A percentile compares a stretch with the other conserved stretches of the same genome.
phyloP scores from a whole-genome alignment of 2,329 filamentous ascomycete genomes.

The Macrophomina phaseolina region DNA sequence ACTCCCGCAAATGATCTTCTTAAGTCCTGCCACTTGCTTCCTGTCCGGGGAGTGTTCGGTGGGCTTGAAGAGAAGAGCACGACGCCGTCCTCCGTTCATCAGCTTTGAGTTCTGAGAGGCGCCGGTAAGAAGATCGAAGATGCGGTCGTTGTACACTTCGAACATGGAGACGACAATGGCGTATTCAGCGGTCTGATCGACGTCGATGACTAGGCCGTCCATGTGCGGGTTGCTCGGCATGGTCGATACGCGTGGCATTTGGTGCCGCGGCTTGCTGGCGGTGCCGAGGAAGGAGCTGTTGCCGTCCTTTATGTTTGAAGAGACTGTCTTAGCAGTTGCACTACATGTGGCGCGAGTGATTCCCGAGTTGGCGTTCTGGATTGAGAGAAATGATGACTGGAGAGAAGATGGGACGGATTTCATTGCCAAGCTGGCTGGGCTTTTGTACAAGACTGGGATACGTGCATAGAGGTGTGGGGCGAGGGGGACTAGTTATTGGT shows the following conservation, averaged over 20 bases:
- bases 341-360: slow-evolving; percentile 37
- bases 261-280: slow-evolving; percentile 59
- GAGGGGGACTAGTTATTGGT: slow-evolving; percentile 13
- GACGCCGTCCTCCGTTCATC: slow-evolving; percentile 61
- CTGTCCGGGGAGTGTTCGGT: slow-evolving; percentile 86
- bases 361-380: slow-evolving; percentile 42
- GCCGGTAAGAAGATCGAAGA: slow-evolving; percentile 85
- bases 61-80: slow-evolving; percentile 86
- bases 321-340: slow-evolving; percentile 36
- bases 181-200: slow-evolving; percentile 78
- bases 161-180: slow-evolving; percentile 95
- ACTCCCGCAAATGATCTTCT: slow-evolving; percentile 84
- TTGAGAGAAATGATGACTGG: slow-evolving; percentile 25
- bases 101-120: slow-evolving; percentile 61
- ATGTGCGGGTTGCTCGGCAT: slow-evolving; percentile 79
- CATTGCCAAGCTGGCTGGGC: slow-evolving; percentile 3
- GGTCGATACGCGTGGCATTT: slow-evolving; percentile 71
- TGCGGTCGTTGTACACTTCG: slow-evolving; percentile 97
- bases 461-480: background rate
- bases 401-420: background rate
- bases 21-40: slow-evolving; percentile 92
- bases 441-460: slow-evolving; percentile 22
- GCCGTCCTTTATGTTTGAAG: slow-evolving; percentile 56
- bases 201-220: slow-evolving; percentile 57
- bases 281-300: slow-evolving; percentile 58